Conservation (phyloP, 2,329 filamentous ascomycete species). For the Trichoderma koningii region DNA sequence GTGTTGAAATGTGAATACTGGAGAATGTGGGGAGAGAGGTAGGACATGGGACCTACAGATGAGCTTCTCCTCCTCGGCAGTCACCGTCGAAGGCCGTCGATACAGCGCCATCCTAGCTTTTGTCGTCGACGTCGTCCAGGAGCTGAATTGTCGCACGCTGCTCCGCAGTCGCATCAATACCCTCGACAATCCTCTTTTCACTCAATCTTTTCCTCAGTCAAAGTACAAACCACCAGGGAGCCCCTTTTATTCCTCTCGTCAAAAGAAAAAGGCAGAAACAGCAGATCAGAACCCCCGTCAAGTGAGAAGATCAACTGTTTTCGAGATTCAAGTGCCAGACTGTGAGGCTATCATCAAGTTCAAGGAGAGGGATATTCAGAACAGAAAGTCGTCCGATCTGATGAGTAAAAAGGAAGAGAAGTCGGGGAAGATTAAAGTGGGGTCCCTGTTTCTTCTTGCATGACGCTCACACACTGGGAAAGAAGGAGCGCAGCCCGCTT, state of each 20-base stretch:
- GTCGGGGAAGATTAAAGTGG: not conserved
- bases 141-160: conserved; percentile 29
- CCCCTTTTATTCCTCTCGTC: too few relatives aligned
- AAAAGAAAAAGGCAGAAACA: too few relatives aligned
- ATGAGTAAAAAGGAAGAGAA: not conserved
- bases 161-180: conserved; percentile 32
- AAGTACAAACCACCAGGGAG: too few relatives aligned
- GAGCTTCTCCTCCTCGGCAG: conserved; percentile 45
- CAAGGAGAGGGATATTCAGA: too few relatives aligned
- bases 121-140: conserved; percentile 28
- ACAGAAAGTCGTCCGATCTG: not conserved
- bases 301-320: too few relatives aligned
- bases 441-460: not conserved
- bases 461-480: too few relatives aligned
- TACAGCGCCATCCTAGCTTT: conserved; percentile 49
- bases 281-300: too few relatives aligned
- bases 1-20: not conserved
- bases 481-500: too few relatives aligned
- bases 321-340: too few relatives aligned
- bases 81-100: conserved; percentile 11
- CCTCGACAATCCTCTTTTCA: not conserved
- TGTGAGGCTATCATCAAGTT: too few relatives aligned
- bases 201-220: not conserved
- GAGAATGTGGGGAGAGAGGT: not conserved
- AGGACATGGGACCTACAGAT: conserved; percentile 44